Percentiles rank a stretch among this genome's conserved stretches.
Evolutionary conservation across 129 eudicot genomes (phyloP).

Genomic region (Tanacetum coccineum): DNA sequence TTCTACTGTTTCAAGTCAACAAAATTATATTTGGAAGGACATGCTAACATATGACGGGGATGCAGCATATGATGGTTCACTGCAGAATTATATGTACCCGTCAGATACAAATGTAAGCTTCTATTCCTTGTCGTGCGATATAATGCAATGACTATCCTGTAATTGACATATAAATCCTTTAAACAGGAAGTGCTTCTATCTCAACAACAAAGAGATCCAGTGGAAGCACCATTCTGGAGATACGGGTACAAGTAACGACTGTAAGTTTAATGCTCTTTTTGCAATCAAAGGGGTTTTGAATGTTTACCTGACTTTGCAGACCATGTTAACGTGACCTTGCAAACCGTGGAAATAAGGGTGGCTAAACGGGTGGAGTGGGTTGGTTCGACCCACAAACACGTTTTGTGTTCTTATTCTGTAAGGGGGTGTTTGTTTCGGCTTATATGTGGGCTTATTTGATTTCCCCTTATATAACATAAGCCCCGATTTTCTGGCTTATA

Average conservation of each 20-base stretch:
- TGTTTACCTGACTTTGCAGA: too few relatives aligned
- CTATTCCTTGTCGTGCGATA: neutral
- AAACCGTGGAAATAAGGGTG: constrained; percentile 4
- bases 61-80: constrained; percentile 31
- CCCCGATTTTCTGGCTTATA: too few relatives aligned
- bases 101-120: constrained; percentile 42
- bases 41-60: constrained; percentile 32
- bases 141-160: too few relatives aligned
- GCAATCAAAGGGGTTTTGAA: neutral
- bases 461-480: too few relatives aligned
- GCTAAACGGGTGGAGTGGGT: neutral
- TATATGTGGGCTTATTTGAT: too few relatives aligned
- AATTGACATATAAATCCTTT: too few relatives aligned
- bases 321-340: neutral
- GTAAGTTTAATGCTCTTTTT: constrained; percentile 33
- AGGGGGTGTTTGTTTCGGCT: too few relatives aligned
- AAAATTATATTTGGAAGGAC: constrained; percentile 47
- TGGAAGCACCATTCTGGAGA: constrained; percentile 29
- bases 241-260: constrained; percentile 31
- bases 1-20: constrained; percentile 27
- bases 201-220: constrained; percentile 22
- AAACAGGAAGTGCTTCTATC: constrained; percentile 35
- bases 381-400: neutral
- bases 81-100: constrained; percentile 25
- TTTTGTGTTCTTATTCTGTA: neutral